Percentiles rank a stretch among this genome's conserved stretches.
Conservation (phyloP, 2,329 filamentous ascomycete species). For the Fusarium domesticum region DNA sequence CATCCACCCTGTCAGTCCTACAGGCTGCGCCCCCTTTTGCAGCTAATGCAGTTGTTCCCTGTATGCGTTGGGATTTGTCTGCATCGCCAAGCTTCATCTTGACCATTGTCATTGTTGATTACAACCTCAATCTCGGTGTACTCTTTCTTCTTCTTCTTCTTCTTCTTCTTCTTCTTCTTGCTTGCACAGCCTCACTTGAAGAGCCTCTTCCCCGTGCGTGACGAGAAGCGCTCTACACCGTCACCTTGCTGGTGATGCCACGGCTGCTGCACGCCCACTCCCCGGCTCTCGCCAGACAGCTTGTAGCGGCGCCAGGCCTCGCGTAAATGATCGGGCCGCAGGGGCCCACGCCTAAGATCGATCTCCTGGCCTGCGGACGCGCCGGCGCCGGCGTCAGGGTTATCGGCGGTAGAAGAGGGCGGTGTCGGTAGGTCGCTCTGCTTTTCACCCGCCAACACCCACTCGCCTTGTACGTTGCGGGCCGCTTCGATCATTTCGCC, state of each 20-base stretch:
- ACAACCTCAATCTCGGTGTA: background rate
- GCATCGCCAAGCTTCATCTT: background rate
- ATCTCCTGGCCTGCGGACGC: conserved; percentile 17
- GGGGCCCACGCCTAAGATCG: conserved; percentile 48
- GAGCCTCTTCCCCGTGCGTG: conserved; percentile 49
- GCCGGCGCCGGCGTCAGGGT: conserved; percentile 33
- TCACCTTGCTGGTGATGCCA: conserved; percentile 61
- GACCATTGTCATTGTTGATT: background rate
- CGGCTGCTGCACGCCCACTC: conserved; percentile 56
- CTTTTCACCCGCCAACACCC: conserved; percentile 59
- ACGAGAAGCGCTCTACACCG: conserved; percentile 58
- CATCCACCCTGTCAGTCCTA: background rate
- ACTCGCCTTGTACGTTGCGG: conserved; percentile 68
- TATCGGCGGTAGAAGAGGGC: conserved; percentile 35
- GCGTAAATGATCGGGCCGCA: conserved; percentile 71
- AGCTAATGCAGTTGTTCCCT: background rate
- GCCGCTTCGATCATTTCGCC: conserved; percentile 73
- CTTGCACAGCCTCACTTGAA: conserved; percentile 44
- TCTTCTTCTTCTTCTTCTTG: conserved; percentile 1
- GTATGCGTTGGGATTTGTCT: background rate
- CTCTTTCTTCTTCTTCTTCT: background rate
- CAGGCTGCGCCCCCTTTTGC: background rate
- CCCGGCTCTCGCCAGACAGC: conserved; percentile 59
- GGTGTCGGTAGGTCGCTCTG: conserved; percentile 52
- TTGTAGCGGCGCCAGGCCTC: conserved; percentile 71